phyloP scores from a whole-genome alignment of 1,284 basidiomycete species.

The Abortiporus biennis region DNA sequence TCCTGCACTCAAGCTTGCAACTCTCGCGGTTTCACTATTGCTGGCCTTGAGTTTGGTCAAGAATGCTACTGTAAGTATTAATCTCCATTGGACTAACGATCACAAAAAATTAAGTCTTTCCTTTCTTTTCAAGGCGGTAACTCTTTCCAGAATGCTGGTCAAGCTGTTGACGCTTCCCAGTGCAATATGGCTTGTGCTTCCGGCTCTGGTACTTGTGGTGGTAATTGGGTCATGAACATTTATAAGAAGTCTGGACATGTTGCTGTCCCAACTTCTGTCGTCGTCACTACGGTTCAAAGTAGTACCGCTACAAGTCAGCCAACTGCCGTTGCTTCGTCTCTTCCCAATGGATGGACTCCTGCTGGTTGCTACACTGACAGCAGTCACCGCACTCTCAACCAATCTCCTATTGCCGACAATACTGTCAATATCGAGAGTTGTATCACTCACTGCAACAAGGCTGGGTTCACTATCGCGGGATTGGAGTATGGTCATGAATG shows the following conservation, averaged over 20 bases:
- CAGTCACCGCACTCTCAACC: conserved; percentile 13
- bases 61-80: conserved; percentile 22
- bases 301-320: too few species aligned
- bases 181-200: conserved; percentile 11
- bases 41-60: conserved; percentile 19
- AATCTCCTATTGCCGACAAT: conserved; percentile 11
- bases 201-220: conserved; percentile 12
- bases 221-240: conserved; percentile 10
- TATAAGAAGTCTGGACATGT: too few species aligned
- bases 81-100: neutral
- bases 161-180: conserved; percentile 2
- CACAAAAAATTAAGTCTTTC: too few species aligned
- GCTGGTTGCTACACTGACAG: conserved; percentile 15
- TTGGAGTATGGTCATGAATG: conserved; percentile 21
- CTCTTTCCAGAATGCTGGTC: conserved; percentile 7
- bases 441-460: conserved; percentile 13
- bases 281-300: too few species aligned
- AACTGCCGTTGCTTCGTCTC: conserved; percentile 8
- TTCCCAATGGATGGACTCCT: conserved; percentile 10
- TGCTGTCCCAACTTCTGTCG: too few species aligned
- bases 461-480: conserved; percentile 18
- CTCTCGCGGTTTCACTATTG: conserved; percentile 16
- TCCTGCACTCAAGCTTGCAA: conserved; percentile 14
- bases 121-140: neutral
- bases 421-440: conserved; percentile 12